Evolutionary conservation across 1,284 basidiomycete species (phyloP).

Genomic region (Quambalaria eucalypti): DNA sequence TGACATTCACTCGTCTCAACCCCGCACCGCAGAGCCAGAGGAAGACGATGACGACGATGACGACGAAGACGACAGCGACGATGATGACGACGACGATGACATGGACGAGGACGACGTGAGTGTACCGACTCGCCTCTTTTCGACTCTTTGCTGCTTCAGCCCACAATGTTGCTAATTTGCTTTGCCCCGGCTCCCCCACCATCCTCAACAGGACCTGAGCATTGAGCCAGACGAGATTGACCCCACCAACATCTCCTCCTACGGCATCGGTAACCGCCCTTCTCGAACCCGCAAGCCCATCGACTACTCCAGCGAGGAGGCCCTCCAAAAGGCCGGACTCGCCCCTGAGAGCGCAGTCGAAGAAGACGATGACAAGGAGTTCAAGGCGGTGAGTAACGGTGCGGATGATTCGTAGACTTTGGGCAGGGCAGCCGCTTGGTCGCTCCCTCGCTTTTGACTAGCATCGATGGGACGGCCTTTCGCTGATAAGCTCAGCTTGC

Average conservation of each 20-base stretch:
- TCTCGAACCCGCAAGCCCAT: conserved; percentile 18
- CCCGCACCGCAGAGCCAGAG: not conserved
- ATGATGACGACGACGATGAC: conserved; percentile 6
- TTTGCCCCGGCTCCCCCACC: not conserved
- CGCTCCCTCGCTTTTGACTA: too few relatives aligned
- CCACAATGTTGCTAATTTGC: not conserved
- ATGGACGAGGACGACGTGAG: not conserved
- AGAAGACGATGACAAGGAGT: conserved; percentile 12
- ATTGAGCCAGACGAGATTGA: conserved; percentile 9
- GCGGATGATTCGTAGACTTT: too few relatives aligned
- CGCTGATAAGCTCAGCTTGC: too few relatives aligned
- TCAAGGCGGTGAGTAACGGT: not conserved
- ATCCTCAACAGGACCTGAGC: not conserved
- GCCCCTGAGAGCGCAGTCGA: conserved; percentile 11
- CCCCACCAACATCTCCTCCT: conserved; percentile 14
- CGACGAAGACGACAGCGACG: conserved; percentile 4
- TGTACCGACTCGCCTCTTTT: not conserved
- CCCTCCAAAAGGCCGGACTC: conserved; percentile 29
- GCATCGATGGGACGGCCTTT: too few relatives aligned
- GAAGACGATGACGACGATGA: conserved; percentile 7
- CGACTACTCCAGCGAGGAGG: conserved; percentile 35
- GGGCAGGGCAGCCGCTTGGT: too few relatives aligned
- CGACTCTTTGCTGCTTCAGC: not conserved
- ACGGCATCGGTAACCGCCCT: conserved; percentile 14
- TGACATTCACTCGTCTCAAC: not conserved